Conservation (phyloP, 768 basidiomycete species). For the Suillus paluster region DNA sequence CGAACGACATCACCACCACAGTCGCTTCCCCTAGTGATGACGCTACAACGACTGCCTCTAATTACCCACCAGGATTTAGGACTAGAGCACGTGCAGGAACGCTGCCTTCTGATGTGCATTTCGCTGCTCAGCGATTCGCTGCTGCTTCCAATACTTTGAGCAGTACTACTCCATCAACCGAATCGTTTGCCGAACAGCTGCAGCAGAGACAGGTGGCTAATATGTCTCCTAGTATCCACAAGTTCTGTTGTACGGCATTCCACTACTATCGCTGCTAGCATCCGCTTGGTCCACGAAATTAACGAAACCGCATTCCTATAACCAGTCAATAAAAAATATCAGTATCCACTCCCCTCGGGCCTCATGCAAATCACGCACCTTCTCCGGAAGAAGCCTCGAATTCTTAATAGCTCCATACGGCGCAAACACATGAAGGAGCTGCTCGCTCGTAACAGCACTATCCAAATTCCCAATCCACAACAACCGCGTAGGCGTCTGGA, state of each 20-base stretch:
- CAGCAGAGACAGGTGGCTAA: conserved; percentile 43
- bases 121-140: conserved; percentile 82
- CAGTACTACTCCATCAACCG: conserved; percentile 52
- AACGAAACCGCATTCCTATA: conserved; percentile 83
- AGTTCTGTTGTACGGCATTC: conserved; percentile 76
- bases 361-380: conserved; percentile 54
- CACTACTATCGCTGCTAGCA: conserved; percentile 73
- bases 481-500: conserved; percentile 93
- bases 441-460: conserved; percentile 90
- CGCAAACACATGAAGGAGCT: conserved; percentile 93
- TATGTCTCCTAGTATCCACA: conserved; percentile 45
- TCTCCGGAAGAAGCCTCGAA: conserved; percentile 92
- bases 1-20: conserved; percentile 67
- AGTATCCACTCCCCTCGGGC: conserved; percentile 20
- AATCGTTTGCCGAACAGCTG: conserved; percentile 51
- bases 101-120: conserved; percentile 93
- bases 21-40: conserved; percentile 61
- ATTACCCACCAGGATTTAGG: conserved; percentile 85
- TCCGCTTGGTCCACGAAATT: conserved; percentile 87
- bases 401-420: conserved; percentile 98
- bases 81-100: conserved; percentile 98
- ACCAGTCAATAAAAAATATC: conserved; percentile 47
- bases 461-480: conserved; percentile 99
- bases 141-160: conserved; percentile 64
- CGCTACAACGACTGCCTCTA: conserved; percentile 66